Percentiles rank a stretch among this genome's conserved stretches.
phyloP scores from a whole-genome alignment of 352 stramenopile species.

The Globisporangium takayamanum region DNA sequence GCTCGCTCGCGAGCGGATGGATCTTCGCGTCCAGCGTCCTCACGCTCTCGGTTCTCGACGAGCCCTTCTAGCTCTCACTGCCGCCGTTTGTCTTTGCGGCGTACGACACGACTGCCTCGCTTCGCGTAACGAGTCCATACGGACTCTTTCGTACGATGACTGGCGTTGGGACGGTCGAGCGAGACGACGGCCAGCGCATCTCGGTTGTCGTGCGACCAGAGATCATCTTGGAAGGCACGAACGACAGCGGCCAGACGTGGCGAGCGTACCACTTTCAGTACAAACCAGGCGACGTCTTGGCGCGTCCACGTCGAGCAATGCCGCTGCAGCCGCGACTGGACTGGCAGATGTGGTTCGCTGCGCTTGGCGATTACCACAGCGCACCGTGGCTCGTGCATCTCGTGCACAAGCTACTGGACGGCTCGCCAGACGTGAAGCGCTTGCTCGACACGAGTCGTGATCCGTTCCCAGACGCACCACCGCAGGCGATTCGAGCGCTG shows the following conservation, averaged over 20 bases:
- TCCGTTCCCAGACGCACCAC: slow-evolving; percentile 35
- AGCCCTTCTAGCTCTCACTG: slow-evolving; percentile 27
- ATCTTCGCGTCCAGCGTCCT: slow-evolving; percentile 33
- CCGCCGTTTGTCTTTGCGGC: slow-evolving; percentile 18
- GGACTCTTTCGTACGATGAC: slow-evolving; percentile 90
- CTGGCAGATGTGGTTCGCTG: slow-evolving; percentile 93
- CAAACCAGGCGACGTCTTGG: slow-evolving; percentile 68
- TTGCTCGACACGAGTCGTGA: slow-evolving; percentile 60
- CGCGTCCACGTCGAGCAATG: slow-evolving; percentile 24
- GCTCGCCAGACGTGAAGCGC: slow-evolving; percentile 46
- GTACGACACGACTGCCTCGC: slow-evolving; percentile 26
- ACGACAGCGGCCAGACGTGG: slow-evolving; percentile 54
- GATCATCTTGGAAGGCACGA: slow-evolving; percentile 81
- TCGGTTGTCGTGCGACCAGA: slow-evolving; percentile 80
- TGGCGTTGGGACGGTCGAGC: slow-evolving; percentile 55
- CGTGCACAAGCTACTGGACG: slow-evolving; percentile 71
- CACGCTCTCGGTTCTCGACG: slow-evolving; percentile 37
- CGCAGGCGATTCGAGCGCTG: slow-evolving; percentile 43
- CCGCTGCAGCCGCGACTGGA: slow-evolving; percentile 77
- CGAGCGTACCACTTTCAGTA: slow-evolving; percentile 76
- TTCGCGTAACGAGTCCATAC: slow-evolving; percentile 60
- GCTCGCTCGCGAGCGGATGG: slow-evolving; percentile 18
- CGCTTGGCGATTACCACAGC: slow-evolving; percentile 68
- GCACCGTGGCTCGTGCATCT: slow-evolving; percentile 87
- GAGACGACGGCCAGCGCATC: slow-evolving; percentile 14